Evolutionary conservation across 2,329 filamentous ascomycete species (phyloP), one percentile per base, ranked within the genome.

Genomic region (Leptographium flavum): DNA sequence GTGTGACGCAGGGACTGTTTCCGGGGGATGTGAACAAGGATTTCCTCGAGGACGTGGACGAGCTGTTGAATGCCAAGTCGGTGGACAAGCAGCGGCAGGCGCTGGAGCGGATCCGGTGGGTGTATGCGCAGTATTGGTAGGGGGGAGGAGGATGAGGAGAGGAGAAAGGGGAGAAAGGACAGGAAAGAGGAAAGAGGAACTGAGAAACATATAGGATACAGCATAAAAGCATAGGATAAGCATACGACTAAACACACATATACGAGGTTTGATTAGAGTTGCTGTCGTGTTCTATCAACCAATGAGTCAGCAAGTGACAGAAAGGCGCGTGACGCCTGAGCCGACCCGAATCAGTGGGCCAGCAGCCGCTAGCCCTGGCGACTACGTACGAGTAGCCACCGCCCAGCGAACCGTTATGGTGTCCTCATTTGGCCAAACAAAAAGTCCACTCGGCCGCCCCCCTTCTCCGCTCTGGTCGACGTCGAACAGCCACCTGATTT

Each of bases 21-120:
- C 87, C 87, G 0, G 70, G 74, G 2, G 76, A 84, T 37, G 74
- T 93, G 13, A 79, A 82, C 56, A 78, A 80, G 54, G 88, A 95
- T 55, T 95, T 98, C 56, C 63, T 87, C 46, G 84, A 94, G 60
- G 92, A 98, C 58, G 68, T 94, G 30, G 78, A 83, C 48, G 88
- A 95, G 56, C 68, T 98, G 41, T 78, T 86, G 19, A 87, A 94
- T 57, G 79, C 90, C 52, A 81, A 79, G 54, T 86, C 87, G 3
- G 74, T 94, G 43, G 74, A 80, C 55, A 74, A 79, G 54, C 90
- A 96, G 66, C 71, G 80, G 48, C 81, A 77, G 58, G 83, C 90
- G 37, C 66, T 94, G 45, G 78, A 88, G 54, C 74, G 92, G 48
- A 87, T 96, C 53, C 73, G 85, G 50, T 96, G 92, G 90, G 83